Evolutionary conservation across 768 basidiomycete genomes (phyloP).

Genomic region (Lyophyllum atratum): DNA sequence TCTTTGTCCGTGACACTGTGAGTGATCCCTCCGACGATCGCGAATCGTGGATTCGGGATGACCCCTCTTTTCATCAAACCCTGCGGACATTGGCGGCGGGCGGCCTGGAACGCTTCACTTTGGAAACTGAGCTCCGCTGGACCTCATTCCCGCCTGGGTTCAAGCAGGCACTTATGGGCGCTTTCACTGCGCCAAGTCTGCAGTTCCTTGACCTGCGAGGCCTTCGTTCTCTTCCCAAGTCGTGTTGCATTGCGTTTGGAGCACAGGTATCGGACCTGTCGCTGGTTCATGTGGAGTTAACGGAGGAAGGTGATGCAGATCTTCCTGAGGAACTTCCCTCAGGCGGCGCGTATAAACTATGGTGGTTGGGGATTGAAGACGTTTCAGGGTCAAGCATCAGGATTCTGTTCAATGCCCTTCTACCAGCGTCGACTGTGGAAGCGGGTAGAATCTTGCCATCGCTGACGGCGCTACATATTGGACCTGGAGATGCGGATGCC

Average conservation of each 20-base stretch:
- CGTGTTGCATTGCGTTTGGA: constrained; percentile 7
- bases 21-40: neutral
- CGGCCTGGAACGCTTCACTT: constrained; percentile 7
- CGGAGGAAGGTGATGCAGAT: neutral
- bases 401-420: constrained; percentile 1
- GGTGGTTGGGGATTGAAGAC: constrained; percentile 8
- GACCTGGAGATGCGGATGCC: neutral
- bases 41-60: constrained; percentile 7
- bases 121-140: constrained; percentile 8
- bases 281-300: constrained; percentile 2
- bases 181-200: constrained; percentile 3
- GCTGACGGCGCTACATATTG: constrained; percentile 2
- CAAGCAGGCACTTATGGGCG: constrained; percentile 5
- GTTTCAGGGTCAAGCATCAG: constrained; percentile 4
- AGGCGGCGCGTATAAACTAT: neutral
- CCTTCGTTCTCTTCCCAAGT: neutral
- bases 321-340: neutral
- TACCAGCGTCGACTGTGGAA: neutral
- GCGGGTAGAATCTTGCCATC: neutral
- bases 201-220: constrained; percentile 5
- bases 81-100: constrained; percentile 1
- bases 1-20: constrained; percentile 1
- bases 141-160: neutral
- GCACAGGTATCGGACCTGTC: constrained; percentile 1
- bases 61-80: constrained; percentile 6